phyloP scores from a whole-genome alignment of 768 basidiomycete species.

The Mycena floridula region DNA sequence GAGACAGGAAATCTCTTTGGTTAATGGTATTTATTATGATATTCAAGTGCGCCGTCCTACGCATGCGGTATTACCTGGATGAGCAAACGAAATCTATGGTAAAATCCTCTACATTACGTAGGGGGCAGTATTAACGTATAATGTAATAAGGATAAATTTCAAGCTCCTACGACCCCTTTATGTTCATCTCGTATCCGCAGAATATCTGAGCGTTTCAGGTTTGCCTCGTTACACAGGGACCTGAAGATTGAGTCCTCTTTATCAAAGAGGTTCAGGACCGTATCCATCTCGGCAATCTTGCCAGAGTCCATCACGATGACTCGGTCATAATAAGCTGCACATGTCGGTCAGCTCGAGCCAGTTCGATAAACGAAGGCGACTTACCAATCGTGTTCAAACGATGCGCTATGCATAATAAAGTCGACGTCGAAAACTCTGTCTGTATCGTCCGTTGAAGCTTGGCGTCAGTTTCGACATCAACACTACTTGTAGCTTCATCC shows the following conservation, averaged over 20 bases:
- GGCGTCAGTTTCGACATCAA: constrained; percentile 58
- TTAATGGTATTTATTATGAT: too few relatives aligned
- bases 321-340: constrained; percentile 54
- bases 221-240: constrained; percentile 63
- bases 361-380: constrained; percentile 4
- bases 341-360: constrained; percentile 4
- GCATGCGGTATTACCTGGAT: too few relatives aligned
- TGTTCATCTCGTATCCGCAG: constrained; percentile 36
- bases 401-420: constrained; percentile 53
- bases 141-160: too few relatives aligned
- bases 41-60: too few relatives aligned
- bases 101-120: too few relatives aligned
- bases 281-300: constrained; percentile 67
- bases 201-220: constrained; percentile 54
- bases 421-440: constrained; percentile 48
- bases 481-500: constrained; percentile 61
- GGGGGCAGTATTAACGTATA: too few relatives aligned
- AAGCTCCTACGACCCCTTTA: neutral
- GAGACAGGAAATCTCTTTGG: too few relatives aligned
- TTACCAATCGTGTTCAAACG: constrained; percentile 52
- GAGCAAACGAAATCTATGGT: too few relatives aligned
- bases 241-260: constrained; percentile 61
- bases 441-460: constrained; percentile 61
- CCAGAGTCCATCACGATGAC: constrained; percentile 73
- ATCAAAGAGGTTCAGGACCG: constrained; percentile 61